Base-by-base conservation (phyloP, 345 rosid species). In the Rhizophora apiculata region DNA sequence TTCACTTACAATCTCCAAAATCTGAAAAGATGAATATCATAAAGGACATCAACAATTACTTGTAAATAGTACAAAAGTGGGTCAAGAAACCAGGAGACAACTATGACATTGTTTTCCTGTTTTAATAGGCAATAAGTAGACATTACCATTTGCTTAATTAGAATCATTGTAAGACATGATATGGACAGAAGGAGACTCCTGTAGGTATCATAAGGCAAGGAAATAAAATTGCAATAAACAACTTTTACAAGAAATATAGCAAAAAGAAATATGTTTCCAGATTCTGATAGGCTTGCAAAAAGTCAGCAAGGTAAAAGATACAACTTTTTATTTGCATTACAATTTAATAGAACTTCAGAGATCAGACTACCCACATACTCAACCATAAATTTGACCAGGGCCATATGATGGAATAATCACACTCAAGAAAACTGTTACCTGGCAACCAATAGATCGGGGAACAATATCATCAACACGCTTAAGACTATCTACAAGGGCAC, bases 381-480 rank as follows among this genome's bases (percentile, higher is more conserved):
- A 18, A 6, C 27, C 9, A 46, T n/a, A 62, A 56, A 8, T 56
- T 69, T 29, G 46, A 60, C 19, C 13, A 1, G 22, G 46, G n/a
- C 29, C 48, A 39, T 26, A 30, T 5, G 19, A 60, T 3, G 29
- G 26, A 62, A 6, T 34, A 7, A 53, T 51, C n/a, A 30, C 8
- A 21, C 31, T 30, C 34, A 26, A 55, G 49, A 65, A 57, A 51
- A 36, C 3, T 1, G 15, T 64, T 73, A 96, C 99, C 92, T 87
- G 98, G 73, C 85, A 82, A 6, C 97, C 96, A 80, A 90, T 84
- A 11, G 97, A 88, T 74, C 83, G 90, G 13, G 89, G 91, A 74
- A 92, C 97, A 80, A 96, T 92, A 80, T 92, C 96, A 77, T 96
- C 97, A 0, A 96, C 98, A 36, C 90, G 88, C 82, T 82, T 89